phyloP scores from a whole-genome alignment of 331 rosid species.

The Spiraea crenata region DNA sequence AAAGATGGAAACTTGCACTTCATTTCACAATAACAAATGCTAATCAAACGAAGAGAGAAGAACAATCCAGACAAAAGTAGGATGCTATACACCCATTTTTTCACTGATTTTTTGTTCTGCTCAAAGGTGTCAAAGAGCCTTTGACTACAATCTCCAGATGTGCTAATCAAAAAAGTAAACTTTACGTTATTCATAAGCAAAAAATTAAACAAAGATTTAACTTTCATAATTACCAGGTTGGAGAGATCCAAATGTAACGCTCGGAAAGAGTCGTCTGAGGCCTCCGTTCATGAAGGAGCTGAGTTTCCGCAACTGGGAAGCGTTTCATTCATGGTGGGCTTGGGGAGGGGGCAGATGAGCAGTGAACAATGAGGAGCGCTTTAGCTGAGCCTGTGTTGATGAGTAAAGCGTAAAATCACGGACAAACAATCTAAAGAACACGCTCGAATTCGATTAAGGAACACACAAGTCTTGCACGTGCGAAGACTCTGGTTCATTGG shows the following conservation, averaged over 20 bases:
- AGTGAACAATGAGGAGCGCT: background rate
- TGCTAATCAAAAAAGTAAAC: background rate
- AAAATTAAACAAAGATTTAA: background rate
- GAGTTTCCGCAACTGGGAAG: constrained; percentile 14
- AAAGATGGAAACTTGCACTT: background rate
- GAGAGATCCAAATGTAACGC: constrained; percentile 31
- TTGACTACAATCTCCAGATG: background rate
- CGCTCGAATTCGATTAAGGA: constrained; percentile 10
- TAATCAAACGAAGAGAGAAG: background rate
- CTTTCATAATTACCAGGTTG: constrained; percentile 27
- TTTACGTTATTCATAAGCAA: background rate
- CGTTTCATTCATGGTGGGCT: constrained; percentile 10
- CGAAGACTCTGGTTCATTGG: background rate
- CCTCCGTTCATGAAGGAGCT: constrained; percentile 1
- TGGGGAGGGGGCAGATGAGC: background rate
- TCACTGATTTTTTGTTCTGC: background rate
- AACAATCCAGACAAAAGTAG: background rate
- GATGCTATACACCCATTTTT: background rate
- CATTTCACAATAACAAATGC: background rate
- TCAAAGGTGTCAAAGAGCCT: background rate
- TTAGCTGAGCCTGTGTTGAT: too few species aligned
- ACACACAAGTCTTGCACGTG: constrained; percentile 24
- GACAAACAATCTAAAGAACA: constrained; percentile 25
- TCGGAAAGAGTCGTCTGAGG: constrained; percentile 22
- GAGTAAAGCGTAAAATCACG: constrained; percentile 29